Percentiles rank a stretch among this genome's conserved stretches.
Conservation (phyloP, 2,329 filamentous ascomycete genomes). For the Fragosphaeria purpurea region DNA sequence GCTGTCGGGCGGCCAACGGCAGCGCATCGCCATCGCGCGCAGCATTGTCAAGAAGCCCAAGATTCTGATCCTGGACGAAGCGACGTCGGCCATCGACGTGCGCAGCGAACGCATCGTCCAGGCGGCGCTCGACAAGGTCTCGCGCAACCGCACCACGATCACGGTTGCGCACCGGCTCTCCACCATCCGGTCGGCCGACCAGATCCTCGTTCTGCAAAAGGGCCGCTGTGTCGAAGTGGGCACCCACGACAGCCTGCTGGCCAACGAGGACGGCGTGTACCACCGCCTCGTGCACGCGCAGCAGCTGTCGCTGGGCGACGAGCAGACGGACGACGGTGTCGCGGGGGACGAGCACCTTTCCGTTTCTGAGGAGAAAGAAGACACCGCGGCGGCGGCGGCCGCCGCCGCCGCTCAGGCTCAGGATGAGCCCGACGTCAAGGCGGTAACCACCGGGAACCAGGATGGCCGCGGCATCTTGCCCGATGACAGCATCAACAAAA, state of each 20-base stretch:
- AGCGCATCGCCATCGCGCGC: constrained; percentile 63
- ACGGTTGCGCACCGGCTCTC: constrained; percentile 74
- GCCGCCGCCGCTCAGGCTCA: background rate
- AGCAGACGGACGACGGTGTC: constrained; percentile 4
- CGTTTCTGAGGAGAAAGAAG: background rate
- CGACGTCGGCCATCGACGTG: constrained; percentile 54
- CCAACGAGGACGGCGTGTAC: constrained; percentile 50
- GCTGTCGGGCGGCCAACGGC: constrained; percentile 62
- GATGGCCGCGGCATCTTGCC: background rate
- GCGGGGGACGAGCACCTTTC: background rate
- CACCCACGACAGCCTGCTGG: constrained; percentile 60
- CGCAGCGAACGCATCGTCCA: constrained; percentile 58
- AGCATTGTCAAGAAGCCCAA: constrained; percentile 57
- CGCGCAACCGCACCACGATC: constrained; percentile 75
- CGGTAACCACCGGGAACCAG: too few species aligned
- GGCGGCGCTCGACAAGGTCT: constrained; percentile 42
- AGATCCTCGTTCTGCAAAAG: constrained; percentile 64
- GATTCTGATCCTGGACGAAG: constrained; percentile 64
- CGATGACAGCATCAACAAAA: constrained; percentile 26
- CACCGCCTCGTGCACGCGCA: constrained; percentile 54
- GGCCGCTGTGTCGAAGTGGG: constrained; percentile 63
- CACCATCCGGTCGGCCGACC: constrained; percentile 65
- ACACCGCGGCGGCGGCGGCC: background rate
- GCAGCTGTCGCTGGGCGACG: constrained; percentile 38
- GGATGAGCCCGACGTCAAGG: constrained; percentile 15